A percentile compares a stretch with the other conserved stretches of the same genome.
phyloP scores from a whole-genome alignment of 2,329 filamentous ascomycete genomes.

The Blumeriella jaapii region DNA sequence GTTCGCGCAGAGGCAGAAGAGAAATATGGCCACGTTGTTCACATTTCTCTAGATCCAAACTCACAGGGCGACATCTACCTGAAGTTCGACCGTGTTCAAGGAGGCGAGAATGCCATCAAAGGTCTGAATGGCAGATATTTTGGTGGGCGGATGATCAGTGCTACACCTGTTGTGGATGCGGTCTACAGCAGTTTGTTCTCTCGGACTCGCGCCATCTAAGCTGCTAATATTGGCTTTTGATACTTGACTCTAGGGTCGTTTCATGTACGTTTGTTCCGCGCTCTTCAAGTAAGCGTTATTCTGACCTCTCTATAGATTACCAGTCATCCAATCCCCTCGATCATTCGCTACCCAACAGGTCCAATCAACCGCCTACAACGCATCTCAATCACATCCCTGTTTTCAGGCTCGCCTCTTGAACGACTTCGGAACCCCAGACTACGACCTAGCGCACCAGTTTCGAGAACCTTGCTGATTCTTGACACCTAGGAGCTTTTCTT shows the following conservation, averaged over 20 bases:
- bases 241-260: slow-evolving; percentile 18
- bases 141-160: slow-evolving; percentile 83
- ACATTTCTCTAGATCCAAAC: slow-evolving; percentile 90
- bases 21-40: slow-evolving; percentile 95
- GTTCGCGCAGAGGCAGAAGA: slow-evolving; percentile 84
- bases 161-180: slow-evolving; percentile 91
- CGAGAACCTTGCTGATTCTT: slow-evolving; percentile 23
- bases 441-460: slow-evolving; percentile 6
- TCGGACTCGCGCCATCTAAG: slow-evolving; percentile 69
- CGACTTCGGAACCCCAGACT: neutral
- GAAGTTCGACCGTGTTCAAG: slow-evolving; percentile 92
- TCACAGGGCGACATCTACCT: slow-evolving; percentile 94
- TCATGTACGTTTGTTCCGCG: slow-evolving; percentile 15
- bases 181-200: slow-evolving; percentile 97
- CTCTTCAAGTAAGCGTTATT: neutral
- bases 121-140: slow-evolving; percentile 96
- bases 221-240: slow-evolving; percentile 25
- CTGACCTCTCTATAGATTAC: slow-evolving; percentile 1
- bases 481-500: slow-evolving; percentile 15
- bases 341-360: neutral
- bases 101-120: slow-evolving; percentile 94
- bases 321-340: neutral
- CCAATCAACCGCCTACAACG: neutral
- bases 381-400: neutral
- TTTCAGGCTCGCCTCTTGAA: neutral